A percentile compares a stretch with the other conserved stretches of the same genome.
Evolutionary conservation across 192 early-diverging fungal species (phyloP).

Genomic region (Coemansia reversa): DNA sequence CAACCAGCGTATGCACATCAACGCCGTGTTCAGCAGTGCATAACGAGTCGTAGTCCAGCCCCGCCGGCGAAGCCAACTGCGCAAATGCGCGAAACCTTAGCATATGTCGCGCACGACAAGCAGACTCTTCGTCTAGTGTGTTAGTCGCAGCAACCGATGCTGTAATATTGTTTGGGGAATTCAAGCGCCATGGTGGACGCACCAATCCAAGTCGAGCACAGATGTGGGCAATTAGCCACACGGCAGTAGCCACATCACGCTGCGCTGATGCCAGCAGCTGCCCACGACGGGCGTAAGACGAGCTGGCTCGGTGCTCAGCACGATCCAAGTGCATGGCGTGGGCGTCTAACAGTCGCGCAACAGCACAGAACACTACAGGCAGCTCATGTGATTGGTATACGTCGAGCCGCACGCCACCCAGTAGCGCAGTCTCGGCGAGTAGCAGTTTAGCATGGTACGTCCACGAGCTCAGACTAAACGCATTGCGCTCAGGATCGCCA

Average conservation of each 20-base stretch:
- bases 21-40: conserved; percentile 22
- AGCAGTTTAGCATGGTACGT: conserved; percentile 48
- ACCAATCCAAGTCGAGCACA: conserved; percentile 26
- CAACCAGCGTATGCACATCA: conserved; percentile 21
- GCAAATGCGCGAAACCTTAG: conserved; percentile 37
- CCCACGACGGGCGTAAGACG: conserved; percentile 14
- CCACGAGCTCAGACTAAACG: conserved; percentile 51
- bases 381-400: conserved; percentile 40
- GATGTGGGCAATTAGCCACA: conserved; percentile 39
- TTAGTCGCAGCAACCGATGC: neutral
- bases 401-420: conserved; percentile 26
- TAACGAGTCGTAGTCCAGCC: conserved; percentile 28
- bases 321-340: conserved; percentile 29
- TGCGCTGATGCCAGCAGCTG: conserved; percentile 12
- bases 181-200: conserved; percentile 27
- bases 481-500: conserved; percentile 19
- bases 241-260: conserved; percentile 30
- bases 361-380: conserved; percentile 30
- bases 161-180: neutral
- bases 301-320: conserved; percentile 5
- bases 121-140: conserved; percentile 12
- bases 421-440: conserved; percentile 22
- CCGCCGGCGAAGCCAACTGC: conserved; percentile 38
- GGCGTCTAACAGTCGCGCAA: conserved; percentile 30
- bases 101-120: conserved; percentile 23